Conservation (phyloP, 2,329 filamentous ascomycete species). For the Fusarium fujikuroi region DNA sequence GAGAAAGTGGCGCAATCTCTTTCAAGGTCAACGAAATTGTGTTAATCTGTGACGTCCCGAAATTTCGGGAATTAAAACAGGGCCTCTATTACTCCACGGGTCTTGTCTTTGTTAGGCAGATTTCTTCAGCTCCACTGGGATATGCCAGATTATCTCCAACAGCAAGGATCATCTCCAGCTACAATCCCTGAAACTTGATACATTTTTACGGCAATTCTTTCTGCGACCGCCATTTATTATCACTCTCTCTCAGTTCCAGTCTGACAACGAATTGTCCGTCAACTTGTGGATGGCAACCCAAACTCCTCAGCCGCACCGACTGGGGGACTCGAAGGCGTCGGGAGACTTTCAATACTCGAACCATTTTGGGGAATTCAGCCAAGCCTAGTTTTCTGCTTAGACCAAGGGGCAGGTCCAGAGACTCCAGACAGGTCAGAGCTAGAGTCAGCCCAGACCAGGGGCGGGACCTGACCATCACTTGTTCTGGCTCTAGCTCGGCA, state of each 20-base stretch:
- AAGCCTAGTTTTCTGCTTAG: constrained; percentile 31
- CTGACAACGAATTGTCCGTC: background rate
- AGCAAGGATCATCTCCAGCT: constrained; percentile 15
- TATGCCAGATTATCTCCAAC: constrained; percentile 14
- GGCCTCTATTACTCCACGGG: constrained; percentile 24
- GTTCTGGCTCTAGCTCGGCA: constrained; percentile 17
- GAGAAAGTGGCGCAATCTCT: constrained; percentile 35
- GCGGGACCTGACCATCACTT: constrained; percentile 14
- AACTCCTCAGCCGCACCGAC: constrained; percentile 17
- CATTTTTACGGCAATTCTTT: background rate
- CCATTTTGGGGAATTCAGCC: constrained; percentile 29
- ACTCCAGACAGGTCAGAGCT: constrained; percentile 1
- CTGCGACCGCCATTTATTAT: background rate
- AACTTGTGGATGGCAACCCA: background rate
- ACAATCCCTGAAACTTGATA: background rate
- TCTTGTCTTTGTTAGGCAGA: constrained; percentile 12
- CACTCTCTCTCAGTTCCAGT: background rate
- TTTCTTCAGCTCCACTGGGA: constrained; percentile 16
- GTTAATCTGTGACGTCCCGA: constrained; percentile 33
- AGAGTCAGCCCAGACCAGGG: constrained; percentile 1
- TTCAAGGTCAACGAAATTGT: constrained; percentile 4
- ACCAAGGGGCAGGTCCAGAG: constrained; percentile 36
- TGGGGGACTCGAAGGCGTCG: constrained; percentile 18
- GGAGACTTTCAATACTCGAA: constrained; percentile 28
- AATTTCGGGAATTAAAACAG: constrained; percentile 35